Percentiles rank a stretch among this genome's conserved stretches.
Evolutionary conservation across 176 grass and related monocot species (phyloP).

Genomic region (Hyparrhenia diplandra): DNA sequence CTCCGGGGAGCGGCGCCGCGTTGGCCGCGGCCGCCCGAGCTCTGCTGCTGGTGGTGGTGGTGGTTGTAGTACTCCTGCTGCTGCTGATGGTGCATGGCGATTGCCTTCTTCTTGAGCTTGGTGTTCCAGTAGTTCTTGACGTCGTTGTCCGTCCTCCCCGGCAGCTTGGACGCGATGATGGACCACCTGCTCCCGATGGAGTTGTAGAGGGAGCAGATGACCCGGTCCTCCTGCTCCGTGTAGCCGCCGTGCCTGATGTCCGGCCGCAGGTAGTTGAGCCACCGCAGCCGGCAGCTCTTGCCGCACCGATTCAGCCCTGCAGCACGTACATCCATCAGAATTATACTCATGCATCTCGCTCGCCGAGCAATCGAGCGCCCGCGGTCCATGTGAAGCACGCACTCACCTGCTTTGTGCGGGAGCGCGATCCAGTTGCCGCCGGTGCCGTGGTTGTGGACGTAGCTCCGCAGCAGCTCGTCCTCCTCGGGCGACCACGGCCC

Average conservation of each 20-base stretch:
- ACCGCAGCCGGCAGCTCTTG: constrained; percentile 91
- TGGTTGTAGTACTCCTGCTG: background rate
- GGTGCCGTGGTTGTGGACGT: constrained; percentile 59
- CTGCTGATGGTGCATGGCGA: constrained; percentile 24
- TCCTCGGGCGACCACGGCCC: constrained; percentile 94
- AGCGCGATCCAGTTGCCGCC: constrained; percentile 92
- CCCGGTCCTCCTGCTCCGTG: constrained; percentile 75
- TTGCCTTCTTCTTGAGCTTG: constrained; percentile 90
- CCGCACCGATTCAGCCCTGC: constrained; percentile 85
- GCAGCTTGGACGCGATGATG: constrained; percentile 83
- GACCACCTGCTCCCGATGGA: constrained; percentile 96
- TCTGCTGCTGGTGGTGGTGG: background rate
- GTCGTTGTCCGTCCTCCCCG: constrained; percentile 88
- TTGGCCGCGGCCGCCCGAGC: background rate
- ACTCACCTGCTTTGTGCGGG: constrained; percentile 86
- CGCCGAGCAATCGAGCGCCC: too few species aligned
- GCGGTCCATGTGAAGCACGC: too few species aligned
- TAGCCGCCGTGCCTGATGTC: constrained; percentile 94
- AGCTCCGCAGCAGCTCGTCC: constrained; percentile 68
- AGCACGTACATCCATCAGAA: background rate
- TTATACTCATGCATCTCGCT: background rate
- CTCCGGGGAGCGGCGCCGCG: background rate
- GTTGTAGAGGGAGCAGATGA: constrained; percentile 66
- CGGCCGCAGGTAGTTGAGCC: constrained; percentile 91
- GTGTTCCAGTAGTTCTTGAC: constrained; percentile 99